Evolutionary conservation across 176 grass and related monocot genomes (phyloP).

Genomic region (Rhynchospora pubera): DNA sequence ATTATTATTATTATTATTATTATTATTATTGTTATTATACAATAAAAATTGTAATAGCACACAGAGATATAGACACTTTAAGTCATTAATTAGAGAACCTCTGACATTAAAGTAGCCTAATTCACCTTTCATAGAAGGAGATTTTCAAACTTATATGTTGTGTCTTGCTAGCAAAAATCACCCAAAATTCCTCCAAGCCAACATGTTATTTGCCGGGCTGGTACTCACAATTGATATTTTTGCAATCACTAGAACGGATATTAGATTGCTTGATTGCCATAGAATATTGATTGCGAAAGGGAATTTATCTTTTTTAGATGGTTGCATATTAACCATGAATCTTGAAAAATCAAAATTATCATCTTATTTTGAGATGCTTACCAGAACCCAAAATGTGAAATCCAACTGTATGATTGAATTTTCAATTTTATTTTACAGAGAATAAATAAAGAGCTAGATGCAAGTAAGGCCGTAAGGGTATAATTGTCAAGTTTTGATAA

Average conservation of each 20-base stretch:
- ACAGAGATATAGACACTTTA: not conserved
- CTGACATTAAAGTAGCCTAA: not conserved
- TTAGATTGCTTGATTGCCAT: not conserved
- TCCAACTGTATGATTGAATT: not conserved
- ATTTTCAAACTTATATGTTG: not conserved
- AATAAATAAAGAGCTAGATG: not conserved
- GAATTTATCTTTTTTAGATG: not conserved
- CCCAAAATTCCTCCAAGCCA: not conserved
- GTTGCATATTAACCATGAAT: not conserved
- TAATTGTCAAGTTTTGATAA: not conserved
- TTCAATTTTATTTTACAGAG: not conserved
- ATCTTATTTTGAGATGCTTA: not conserved
- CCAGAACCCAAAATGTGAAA: not conserved
- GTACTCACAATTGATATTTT: not conserved
- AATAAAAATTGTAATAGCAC: not conserved
- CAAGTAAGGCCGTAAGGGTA: not conserved
- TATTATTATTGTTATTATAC: no score
- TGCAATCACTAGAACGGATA: not conserved
- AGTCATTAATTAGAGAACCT: not conserved
- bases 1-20: not conserved
- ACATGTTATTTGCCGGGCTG: not conserved
- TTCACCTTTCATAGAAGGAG: no score
- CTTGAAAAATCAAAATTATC: not conserved
- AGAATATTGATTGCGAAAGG: not conserved
- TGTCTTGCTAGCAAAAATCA: not conserved